These are phyloP conservation scores for Camelina neglecta DNA, from an alignment of 345 rosid genomes.

Conservation along the genomic window DNA sequence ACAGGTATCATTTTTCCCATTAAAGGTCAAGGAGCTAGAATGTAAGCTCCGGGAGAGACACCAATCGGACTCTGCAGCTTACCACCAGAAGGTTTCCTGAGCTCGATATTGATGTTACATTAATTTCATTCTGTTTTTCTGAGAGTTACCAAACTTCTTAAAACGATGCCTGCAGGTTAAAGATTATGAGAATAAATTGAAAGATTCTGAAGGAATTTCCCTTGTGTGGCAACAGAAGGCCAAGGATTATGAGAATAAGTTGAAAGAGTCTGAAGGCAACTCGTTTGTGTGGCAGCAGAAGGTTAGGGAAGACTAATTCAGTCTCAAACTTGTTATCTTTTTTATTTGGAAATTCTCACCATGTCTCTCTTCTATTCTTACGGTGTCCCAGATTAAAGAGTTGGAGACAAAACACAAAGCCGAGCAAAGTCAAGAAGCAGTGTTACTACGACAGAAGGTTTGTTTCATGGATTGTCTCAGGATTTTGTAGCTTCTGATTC, in stretches of 20 bases:
- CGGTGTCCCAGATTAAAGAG: slow-evolving; percentile 61
- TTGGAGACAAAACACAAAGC: slow-evolving; percentile 66
- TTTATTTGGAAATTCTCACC: neutral
- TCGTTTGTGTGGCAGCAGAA: slow-evolving; percentile 59
- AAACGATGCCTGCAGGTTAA: slow-evolving; percentile 52
- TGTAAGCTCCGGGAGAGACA: slow-evolving; percentile 65
- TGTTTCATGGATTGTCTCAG: neutral
- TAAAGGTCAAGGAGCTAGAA: slow-evolving; percentile 80
- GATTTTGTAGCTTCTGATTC: slow-evolving; percentile 4
- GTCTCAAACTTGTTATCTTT: slow-evolving; percentile 14
- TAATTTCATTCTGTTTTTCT: neutral
- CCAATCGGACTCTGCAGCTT: slow-evolving; percentile 56
- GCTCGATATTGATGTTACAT: neutral
- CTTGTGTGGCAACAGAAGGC: slow-evolving; percentile 66
- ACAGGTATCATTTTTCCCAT: slow-evolving; percentile 12
- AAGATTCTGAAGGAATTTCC: slow-evolving; percentile 61
- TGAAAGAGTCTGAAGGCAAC: slow-evolving; percentile 64
- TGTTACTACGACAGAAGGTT: slow-evolving; percentile 62
- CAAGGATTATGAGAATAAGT: slow-evolving; percentile 63
- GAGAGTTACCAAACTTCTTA: slow-evolving; percentile 10
- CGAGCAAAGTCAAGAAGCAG: slow-evolving; percentile 59
- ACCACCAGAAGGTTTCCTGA: slow-evolving; percentile 65
- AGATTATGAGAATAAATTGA: slow-evolving; percentile 73
- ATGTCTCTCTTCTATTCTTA: neutral
- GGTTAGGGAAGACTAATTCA: slow-evolving; percentile 45